Evolutionary conservation across 495 filamentous ascomycete genomes (phyloP).

Genomic region (Talaromyces thailandensis): DNA sequence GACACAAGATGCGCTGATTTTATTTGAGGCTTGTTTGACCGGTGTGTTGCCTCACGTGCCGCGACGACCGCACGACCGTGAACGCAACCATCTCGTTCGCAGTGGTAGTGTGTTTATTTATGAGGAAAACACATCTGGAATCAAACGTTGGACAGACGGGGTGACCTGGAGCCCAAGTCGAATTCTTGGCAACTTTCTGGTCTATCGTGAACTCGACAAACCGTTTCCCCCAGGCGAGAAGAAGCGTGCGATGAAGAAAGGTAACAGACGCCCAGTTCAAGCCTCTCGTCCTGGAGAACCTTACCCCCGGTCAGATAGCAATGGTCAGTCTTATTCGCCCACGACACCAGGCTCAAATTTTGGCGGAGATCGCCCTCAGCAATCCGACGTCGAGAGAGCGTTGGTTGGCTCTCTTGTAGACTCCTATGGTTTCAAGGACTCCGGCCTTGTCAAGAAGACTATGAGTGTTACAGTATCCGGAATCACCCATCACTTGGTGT

Average conservation of each 20-base stretch:
- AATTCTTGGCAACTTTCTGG: slow-evolving; percentile 77
- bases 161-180: slow-evolving; percentile 85
- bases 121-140: slow-evolving; percentile 77
- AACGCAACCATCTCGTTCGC: slow-evolving; percentile 61
- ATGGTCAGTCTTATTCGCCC: slow-evolving; percentile 34
- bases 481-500: slow-evolving; percentile 72
- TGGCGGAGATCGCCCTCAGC: slow-evolving; percentile 30
- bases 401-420: slow-evolving; percentile 77
- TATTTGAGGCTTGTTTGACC: slow-evolving; percentile 66
- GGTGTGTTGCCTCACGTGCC: slow-evolving; percentile 64
- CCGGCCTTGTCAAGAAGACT: slow-evolving; percentile 85
- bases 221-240: slow-evolving; percentile 82
- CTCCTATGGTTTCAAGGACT: slow-evolving; percentile 78
- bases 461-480: slow-evolving; percentile 66
- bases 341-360: slow-evolving; percentile 23
- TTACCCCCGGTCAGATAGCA: slow-evolving; percentile 40
- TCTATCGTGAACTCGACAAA: slow-evolving; percentile 80
- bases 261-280: slow-evolving; percentile 33
- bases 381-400: slow-evolving; percentile 52
- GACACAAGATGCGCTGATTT: slow-evolving; percentile 64
- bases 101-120: slow-evolving; percentile 88
- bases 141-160: slow-evolving; percentile 92
- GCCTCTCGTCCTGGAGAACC: slow-evolving; percentile 39
- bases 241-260: slow-evolving; percentile 74
- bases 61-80: slow-evolving; percentile 77